phyloP scores from a whole-genome alignment of 148 eudicot species.

The Vaccinium corymbosum region DNA sequence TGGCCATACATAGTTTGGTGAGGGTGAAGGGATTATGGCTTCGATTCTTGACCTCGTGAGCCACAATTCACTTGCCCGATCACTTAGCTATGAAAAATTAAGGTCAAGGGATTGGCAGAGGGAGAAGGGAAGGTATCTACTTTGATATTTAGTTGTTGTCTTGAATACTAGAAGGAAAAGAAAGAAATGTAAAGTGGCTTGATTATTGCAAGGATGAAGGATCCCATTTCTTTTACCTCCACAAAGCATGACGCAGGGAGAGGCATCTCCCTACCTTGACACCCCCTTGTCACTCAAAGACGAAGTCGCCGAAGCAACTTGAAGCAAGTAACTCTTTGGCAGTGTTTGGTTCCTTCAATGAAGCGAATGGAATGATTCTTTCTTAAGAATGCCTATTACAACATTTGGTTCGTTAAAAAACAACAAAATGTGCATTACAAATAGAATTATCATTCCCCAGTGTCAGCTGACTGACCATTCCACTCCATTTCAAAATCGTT shows the following conservation, averaged over 20 bases:
- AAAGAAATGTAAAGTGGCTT: not conserved
- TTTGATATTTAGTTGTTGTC: not conserved
- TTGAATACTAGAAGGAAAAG: not conserved
- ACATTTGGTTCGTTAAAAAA: no score
- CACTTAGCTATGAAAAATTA: not conserved
- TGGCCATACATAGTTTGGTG: not conserved
- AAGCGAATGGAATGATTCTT: not conserved
- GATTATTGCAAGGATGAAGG: no score
- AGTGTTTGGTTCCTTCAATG: not conserved
- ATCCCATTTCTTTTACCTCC: no score
- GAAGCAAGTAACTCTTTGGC: not conserved
- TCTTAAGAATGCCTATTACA: not conserved
- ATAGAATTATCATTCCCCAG: no score
- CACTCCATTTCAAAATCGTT: not conserved
- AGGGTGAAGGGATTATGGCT: not conserved
- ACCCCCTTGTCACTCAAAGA: no score
- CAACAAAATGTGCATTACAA: no score
- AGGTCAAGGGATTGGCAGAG: not conserved
- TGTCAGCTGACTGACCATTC: not conserved
- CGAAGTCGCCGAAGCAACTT: not conserved
- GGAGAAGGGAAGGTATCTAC: not conserved
- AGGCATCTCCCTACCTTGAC: no score
- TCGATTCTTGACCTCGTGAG: not conserved
- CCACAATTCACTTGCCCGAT: not conserved
- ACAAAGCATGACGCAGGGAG: no score